Conservation (phyloP, 2,329 filamentous ascomycete species). For the Hypocrella siamensis region DNA sequence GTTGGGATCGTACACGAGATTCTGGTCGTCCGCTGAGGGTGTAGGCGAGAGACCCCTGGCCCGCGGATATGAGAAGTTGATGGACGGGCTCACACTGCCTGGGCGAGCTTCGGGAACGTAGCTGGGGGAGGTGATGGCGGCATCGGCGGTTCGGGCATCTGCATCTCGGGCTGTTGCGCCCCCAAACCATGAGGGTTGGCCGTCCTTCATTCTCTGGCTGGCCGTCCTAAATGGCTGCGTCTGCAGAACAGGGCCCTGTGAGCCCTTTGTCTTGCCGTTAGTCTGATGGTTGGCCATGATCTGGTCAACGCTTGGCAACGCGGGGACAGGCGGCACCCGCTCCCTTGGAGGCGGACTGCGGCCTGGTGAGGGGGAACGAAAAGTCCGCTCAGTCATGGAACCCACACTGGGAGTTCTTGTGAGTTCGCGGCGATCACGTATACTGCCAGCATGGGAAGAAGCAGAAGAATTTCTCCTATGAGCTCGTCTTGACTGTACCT, state of each 20-base stretch:
- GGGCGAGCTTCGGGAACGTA: conserved; percentile 18
- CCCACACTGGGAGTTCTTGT: conserved; percentile 53
- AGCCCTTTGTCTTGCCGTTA: conserved; percentile 13
- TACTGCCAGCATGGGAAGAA: conserved; percentile 46
- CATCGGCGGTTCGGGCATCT: conserved; percentile 29
- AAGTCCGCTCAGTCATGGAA: conserved; percentile 82
- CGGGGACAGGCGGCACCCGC: conserved; percentile 57
- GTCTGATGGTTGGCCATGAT: conserved; percentile 9
- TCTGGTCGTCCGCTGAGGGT: conserved; percentile 16
- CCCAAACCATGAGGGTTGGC: conserved; percentile 33
- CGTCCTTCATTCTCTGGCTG: conserved; percentile 32
- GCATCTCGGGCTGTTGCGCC: conserved; percentile 25
- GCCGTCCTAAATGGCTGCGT: conserved; percentile 35
- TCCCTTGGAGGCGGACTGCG: conserved; percentile 23
- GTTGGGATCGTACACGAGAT: conserved; percentile 49
- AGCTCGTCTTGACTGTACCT: conserved; percentile 79
- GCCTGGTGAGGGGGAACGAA: conserved; percentile 57
- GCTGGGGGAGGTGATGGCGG: conserved; percentile 15
- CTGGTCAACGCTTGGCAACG: conserved; percentile 40
- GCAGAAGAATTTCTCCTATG: conserved; percentile 55
- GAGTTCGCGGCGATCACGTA: conserved; percentile 26
- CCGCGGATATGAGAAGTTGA: conserved; percentile 45
- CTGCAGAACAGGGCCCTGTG: conserved; percentile 25
- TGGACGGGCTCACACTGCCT: conserved; percentile 33
- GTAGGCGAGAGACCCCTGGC: conserved; percentile 19